Base-by-base conservation (phyloP, 345 rosid genomes). In the Melaleuca quinquenervia region DNA sequence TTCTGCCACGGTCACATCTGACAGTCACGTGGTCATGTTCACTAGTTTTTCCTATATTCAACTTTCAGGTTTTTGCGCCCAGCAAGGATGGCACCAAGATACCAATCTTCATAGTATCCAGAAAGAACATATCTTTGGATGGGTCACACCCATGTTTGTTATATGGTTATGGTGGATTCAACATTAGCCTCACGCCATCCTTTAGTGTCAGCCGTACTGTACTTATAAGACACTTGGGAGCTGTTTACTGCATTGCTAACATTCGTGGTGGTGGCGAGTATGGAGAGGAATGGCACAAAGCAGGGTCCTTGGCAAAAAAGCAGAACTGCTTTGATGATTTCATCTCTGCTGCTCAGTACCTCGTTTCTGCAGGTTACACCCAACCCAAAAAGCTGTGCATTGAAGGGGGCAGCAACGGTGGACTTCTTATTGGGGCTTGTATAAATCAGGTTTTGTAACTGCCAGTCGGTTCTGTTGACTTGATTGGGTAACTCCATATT, bases 221-320 rank as follows among this genome's bases (percentile, higher is more conserved):
- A 60, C 98, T 95, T n/a, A 86, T 90, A 50, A 94, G 92, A 87
- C 94, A 97, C 90, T 90, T 97, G 54, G 99, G 98, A 86, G 94
- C 88, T 83, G 94, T 97, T 82, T 91, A 85, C 88, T 96, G 98
- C 89, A 86, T 97, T 85, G 98, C 98, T 83, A 97, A 94, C 87
- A 92, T 96, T 27, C 99, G 99, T 29, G 99, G 99, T 51, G 99
- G 99, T 51, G 99, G 99, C 84, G 99, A 96, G 90, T 96, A 97
- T 82, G 99, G 99, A 64, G 98, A 96, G 91, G 97, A 95, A 88
- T 96, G 99, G 99, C 98, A 97, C 86, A 94, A 95, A 89, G 94
- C 96, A 50, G 99, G 99, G 2, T 87, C 99, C 9, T 94, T 96
- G 58, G 91, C 90, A 2, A 92, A 90, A 76, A 97, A 97, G 88